Base-by-base conservation (phyloP, 805 yeast genomes). In the Yarrowia sp. region DNA sequence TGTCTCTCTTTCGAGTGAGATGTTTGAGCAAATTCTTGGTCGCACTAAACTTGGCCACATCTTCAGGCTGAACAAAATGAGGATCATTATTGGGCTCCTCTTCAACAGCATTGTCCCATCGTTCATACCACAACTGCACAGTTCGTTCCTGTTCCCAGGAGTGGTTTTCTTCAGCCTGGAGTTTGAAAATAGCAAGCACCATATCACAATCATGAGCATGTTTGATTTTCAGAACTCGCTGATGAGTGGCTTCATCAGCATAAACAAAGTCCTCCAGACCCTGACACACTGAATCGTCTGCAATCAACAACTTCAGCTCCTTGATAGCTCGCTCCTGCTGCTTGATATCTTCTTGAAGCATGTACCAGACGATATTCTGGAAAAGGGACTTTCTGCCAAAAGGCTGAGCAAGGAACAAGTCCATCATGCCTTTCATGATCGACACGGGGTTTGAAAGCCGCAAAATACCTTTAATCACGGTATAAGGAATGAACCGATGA, bases 381-480 rank as follows among this genome's bases (percentile, higher is more conserved):
- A 92, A 73, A 17, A 92, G 76, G 0, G 92, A 87, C 60, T 81
- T 81, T 13, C 83, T 82, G 28, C 90, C 89, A 71, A 86, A 81
- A 38, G 91, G 89, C 69, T 86, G 90, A n/a, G 88, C 90, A 78
- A 95, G 84, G 69, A 93, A 85, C 66, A 93, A 74, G 70, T 91
- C 97, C 39, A 92, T 83, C 73, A 93, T 77, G 22, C 87, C 84
- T 67, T 92, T 89, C 78, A 90, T 85, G 32, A 93, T 86, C 45
- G 87, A 84, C 76, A 92, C 84, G 1, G 99, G 98, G 72, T 93
- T 93, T 0, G 98, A 90, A 66, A 88, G 85, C 71, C 86, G 83
- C 71, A 95, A 75, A 22, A 93, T 88, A 18, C 90, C 89, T 47
- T 86, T 86, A 74, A 92, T 84, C 39, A 93, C 73, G 1, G 82